A percentile compares a stretch with the other conserved stretches of the same genome.
These are phyloP conservation scores for Amanita pseudoporphyria DNA, from an alignment of 768 basidiomycete genomes.

Conservation along the genomic window DNA sequence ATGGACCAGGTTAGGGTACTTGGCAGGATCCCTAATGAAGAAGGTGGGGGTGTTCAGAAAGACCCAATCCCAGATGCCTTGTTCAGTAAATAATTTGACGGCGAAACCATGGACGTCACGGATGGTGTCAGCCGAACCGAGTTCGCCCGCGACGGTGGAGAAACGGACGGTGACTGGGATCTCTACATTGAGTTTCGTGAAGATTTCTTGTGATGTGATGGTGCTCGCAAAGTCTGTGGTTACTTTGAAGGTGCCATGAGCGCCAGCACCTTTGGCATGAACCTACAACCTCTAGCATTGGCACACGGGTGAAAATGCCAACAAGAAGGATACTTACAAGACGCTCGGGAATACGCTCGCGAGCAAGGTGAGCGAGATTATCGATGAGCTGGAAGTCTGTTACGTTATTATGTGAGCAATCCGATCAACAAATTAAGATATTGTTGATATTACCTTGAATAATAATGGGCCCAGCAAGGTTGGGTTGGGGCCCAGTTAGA, in stretches of 20 bases:
- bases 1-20: conserved; percentile 94
- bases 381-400: conserved; percentile 85
- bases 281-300: conserved; percentile 34
- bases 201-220: conserved; percentile 60
- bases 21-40: conserved; percentile 79
- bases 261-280: conserved; percentile 88
- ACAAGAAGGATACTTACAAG: conserved; percentile 40
- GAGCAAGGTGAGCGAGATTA: conserved; percentile 85
- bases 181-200: conserved; percentile 58
- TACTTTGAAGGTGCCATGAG: conserved; percentile 88
- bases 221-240: conserved; percentile 75
- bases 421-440: too few relatives aligned
- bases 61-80: conserved; percentile 92
- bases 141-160: conserved; percentile 88
- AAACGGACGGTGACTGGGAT: conserved; percentile 76
- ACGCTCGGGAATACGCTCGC: conserved; percentile 95
- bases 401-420: too few relatives aligned
- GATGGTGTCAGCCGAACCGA: conserved; percentile 82
- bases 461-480: too few relatives aligned
- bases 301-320: conserved; percentile 18
- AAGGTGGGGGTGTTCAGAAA: conserved; percentile 91
- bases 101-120: conserved; percentile 94
- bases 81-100: conserved; percentile 77
- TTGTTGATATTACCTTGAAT: too few relatives aligned
- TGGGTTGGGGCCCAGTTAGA: too few relatives aligned